Evolutionary conservation across 2,329 filamentous ascomycete species (phyloP).

Genomic region (Bipolaris oryzae): DNA sequence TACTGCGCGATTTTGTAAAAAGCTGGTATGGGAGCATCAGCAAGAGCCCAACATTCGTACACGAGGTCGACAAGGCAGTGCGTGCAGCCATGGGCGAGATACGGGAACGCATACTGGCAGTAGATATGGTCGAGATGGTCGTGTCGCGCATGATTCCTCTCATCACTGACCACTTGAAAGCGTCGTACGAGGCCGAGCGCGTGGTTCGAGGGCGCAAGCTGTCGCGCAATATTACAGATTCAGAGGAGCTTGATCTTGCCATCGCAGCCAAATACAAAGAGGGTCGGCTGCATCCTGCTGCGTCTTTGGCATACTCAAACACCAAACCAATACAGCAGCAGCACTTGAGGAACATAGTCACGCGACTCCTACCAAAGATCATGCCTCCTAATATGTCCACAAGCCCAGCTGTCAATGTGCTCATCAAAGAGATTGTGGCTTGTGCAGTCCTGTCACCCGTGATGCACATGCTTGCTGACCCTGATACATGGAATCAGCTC

Average conservation of each 20-base stretch:
- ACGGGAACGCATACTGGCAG: slow-evolving; percentile 71
- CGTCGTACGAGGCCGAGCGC: slow-evolving; percentile 89
- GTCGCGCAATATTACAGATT: slow-evolving; percentile 89
- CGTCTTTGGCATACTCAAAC: slow-evolving; percentile 80
- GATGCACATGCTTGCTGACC: slow-evolving; percentile 80
- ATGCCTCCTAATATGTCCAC: slow-evolving; percentile 75
- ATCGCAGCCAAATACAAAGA: slow-evolving; percentile 94
- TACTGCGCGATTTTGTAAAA: slow-evolving; percentile 82
- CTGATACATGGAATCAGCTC: slow-evolving; percentile 96
- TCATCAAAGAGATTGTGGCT: slow-evolving; percentile 88
- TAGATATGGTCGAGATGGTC: slow-evolving; percentile 83
- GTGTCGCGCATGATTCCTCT: slow-evolving; percentile 86
- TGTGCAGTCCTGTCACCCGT: slow-evolving; percentile 88
- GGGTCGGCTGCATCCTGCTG: slow-evolving; percentile 86
- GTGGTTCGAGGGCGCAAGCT: slow-evolving; percentile 85
- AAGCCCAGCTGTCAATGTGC: slow-evolving; percentile 78
- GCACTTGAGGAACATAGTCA: slow-evolving; percentile 78
- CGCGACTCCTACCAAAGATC: slow-evolving; percentile 73
- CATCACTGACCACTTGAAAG: slow-evolving; percentile 83
- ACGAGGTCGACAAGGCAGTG: slow-evolving; percentile 84
- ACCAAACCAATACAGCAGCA: slow-evolving; percentile 86
- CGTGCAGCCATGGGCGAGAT: slow-evolving; percentile 74
- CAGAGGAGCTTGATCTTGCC: slow-evolving; percentile 91
- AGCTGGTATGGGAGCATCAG: slow-evolving; percentile 92
- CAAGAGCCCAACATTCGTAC: slow-evolving; percentile 75